phyloP scores from a whole-genome alignment of 495 filamentous ascomycete species.

The Penicillium verhagenii region DNA sequence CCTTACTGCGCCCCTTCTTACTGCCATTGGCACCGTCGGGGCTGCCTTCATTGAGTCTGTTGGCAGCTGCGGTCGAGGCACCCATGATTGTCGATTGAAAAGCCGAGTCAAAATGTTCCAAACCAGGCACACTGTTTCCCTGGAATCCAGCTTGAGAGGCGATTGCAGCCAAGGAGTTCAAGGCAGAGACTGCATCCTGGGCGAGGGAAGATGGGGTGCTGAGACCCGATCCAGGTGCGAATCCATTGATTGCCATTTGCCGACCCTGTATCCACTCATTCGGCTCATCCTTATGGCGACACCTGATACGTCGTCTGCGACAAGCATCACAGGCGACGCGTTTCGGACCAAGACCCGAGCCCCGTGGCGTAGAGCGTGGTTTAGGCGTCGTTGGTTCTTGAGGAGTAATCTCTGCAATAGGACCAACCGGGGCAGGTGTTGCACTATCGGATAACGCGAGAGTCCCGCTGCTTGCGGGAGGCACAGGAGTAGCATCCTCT shows the following conservation, averaged over 20 bases:
- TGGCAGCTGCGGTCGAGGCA: slow-evolving; percentile 28
- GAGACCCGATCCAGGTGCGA: slow-evolving; percentile 30
- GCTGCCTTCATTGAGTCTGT: slow-evolving; percentile 34
- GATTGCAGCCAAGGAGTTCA: slow-evolving; percentile 46
- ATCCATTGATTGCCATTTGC: slow-evolving; percentile 29
- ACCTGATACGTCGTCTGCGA: slow-evolving; percentile 52
- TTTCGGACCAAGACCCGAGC: slow-evolving; percentile 49
- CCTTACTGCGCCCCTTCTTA: slow-evolving; percentile 60
- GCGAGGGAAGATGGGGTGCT: slow-evolving; percentile 34
- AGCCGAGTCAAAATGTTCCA: slow-evolving; percentile 32
- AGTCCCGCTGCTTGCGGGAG: slow-evolving; percentile 10
- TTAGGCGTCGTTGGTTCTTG: slow-evolving; percentile 35
- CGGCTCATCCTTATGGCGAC: slow-evolving; percentile 53
- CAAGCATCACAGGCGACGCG: slow-evolving; percentile 55
- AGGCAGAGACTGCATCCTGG: slow-evolving; percentile 45
- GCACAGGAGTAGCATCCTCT: slow-evolving; percentile 19
- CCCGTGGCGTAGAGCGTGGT: slow-evolving; percentile 32
- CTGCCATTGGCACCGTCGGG: slow-evolving; percentile 35
- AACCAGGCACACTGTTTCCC: slow-evolving; percentile 20
- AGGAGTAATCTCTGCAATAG: slow-evolving; percentile 11
- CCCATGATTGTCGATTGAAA: slow-evolving; percentile 28
- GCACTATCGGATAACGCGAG: slow-evolving; percentile 21
- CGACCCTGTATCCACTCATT: slow-evolving; percentile 29
- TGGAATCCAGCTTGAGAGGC: slow-evolving; percentile 41
- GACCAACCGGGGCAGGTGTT: slow-evolving; percentile 19